A percentile compares a stretch with the other conserved stretches of the same genome.
These are phyloP conservation scores for Salicornia ramosissima DNA, from an alignment of 148 eudicot genomes.

Conservation along the genomic window DNA sequence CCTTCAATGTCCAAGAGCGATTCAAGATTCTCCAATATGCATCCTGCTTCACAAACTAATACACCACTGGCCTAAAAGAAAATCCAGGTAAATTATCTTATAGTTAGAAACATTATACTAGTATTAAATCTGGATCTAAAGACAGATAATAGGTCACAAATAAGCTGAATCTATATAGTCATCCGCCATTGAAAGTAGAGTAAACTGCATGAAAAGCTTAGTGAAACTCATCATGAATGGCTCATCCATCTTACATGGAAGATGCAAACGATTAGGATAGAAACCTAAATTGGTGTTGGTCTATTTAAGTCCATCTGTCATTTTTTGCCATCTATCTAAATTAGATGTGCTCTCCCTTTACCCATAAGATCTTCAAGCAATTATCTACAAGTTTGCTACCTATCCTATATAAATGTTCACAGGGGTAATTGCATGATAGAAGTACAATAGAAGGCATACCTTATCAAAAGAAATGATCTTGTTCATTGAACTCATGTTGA, in stretches of 20 bases:
- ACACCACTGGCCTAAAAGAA: slow-evolving; percentile 74
- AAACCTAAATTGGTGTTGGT: no score
- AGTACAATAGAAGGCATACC: slow-evolving; percentile 37
- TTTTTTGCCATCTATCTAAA: no score
- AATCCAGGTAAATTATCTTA: slow-evolving; percentile 17
- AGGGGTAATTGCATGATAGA: neutral
- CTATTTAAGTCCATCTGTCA: no score
- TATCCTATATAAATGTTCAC: neutral
- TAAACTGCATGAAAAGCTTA: neutral
- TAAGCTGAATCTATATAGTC: neutral
- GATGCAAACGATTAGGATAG: neutral
- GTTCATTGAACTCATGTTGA: slow-evolving; percentile 71
- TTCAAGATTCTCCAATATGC: slow-evolving; percentile 90
- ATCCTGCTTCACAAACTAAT: slow-evolving; percentile 97
- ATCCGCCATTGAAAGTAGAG: neutral
- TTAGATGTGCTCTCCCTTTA: neutral
- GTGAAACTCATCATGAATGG: neutral
- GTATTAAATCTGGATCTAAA: neutral
- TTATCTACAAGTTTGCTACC: neutral
- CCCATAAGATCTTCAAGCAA: neutral
- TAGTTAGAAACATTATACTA: neutral
- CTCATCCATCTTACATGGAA: neutral
- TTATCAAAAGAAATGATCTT: slow-evolving; percentile 78
- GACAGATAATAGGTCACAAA: neutral
- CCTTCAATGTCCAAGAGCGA: slow-evolving; percentile 82